Evolutionary conservation across 2,329 filamentous ascomycete genomes (phyloP), one percentile per base, ranked within the genome.

Genomic region (Aspergillus floridensis): DNA sequence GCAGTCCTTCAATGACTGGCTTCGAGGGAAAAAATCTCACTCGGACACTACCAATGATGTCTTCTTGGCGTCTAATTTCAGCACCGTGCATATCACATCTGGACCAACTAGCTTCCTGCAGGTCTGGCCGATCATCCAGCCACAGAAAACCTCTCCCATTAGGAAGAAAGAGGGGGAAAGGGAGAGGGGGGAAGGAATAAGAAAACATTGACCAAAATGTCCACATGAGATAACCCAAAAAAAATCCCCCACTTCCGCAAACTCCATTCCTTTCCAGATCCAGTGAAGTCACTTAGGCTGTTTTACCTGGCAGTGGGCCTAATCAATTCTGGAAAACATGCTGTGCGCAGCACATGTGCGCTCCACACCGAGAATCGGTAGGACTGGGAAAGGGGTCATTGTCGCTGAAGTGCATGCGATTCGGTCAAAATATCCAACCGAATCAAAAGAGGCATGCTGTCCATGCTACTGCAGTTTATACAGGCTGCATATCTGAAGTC

Each of bases 21-120:
- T 61, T 51, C 38, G 41, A 44, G 48, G 24, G 50, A 32, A 53
- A 53, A 49, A 49, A 59, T 58, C 65, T 56, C 57, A 56, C 58
- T 38, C 56, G 51, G 53, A 38, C 46, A 49, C 56, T 56, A 44
- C 63, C 61, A 65, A 63, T 65, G 51, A 64, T 58, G 11, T 22
- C 44, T 41, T 19, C 56, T 59, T 58, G 50, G 53, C 53, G 59
- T 50, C 66, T 63, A 63, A 67, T 66, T 66, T 50, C 59, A 63
- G 59, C 38, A 55, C 32, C 49, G 56, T 66, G 58, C 62, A 54
- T 64, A 66, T 66, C 61, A 64, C 65, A 67, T 70, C 58, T 63
- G 58, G 57, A 58, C 68, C 66, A 71, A 66, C 66, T 72, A 72
- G 70, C 66, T 61, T 69, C 59, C 68, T 72, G 68, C 69, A 67